phyloP scores from a whole-genome alignment of 345 rosid species.

The Sonneratia alba region DNA sequence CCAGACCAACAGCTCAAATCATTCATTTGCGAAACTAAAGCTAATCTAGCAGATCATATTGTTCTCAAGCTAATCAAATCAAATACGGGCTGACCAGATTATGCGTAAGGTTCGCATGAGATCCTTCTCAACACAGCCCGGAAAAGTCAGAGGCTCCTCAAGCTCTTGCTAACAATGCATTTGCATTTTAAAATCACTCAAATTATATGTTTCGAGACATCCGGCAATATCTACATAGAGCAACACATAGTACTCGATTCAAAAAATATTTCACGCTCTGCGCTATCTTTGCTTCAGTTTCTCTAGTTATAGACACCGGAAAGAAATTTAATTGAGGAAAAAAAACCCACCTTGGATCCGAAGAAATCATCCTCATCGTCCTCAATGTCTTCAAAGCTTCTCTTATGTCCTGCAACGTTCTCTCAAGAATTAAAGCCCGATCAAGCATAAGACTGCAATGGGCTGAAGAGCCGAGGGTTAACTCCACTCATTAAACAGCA shows the following conservation, averaged over 20 bases:
- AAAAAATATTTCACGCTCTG: neutral
- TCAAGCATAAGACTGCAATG: neutral
- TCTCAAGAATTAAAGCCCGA: neutral
- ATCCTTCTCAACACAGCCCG: neutral
- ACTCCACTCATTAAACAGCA: neutral
- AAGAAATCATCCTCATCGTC: constrained; percentile 90
- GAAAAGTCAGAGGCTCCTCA: neutral
- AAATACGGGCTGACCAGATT: neutral
- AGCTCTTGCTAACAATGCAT: neutral
- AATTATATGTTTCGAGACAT: neutral
- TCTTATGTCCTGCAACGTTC: constrained; percentile 41
- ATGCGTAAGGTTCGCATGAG: neutral
- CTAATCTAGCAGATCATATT: neutral
- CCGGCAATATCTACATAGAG: neutral
- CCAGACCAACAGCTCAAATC: neutral
- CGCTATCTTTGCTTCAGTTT: neutral
- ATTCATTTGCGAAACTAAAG: neutral
- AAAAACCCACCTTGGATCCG: constrained; percentile 61
- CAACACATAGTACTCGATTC: neutral
- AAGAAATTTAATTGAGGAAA: neutral
- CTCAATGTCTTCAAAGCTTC: constrained; percentile 75
- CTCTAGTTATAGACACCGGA: neutral
- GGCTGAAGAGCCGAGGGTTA: neutral
- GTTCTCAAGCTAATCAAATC: neutral
- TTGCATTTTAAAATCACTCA: neutral